phyloP scores from a whole-genome alignment of 2,329 filamentous ascomycete species.

The Tetracladium maxilliforme region DNA sequence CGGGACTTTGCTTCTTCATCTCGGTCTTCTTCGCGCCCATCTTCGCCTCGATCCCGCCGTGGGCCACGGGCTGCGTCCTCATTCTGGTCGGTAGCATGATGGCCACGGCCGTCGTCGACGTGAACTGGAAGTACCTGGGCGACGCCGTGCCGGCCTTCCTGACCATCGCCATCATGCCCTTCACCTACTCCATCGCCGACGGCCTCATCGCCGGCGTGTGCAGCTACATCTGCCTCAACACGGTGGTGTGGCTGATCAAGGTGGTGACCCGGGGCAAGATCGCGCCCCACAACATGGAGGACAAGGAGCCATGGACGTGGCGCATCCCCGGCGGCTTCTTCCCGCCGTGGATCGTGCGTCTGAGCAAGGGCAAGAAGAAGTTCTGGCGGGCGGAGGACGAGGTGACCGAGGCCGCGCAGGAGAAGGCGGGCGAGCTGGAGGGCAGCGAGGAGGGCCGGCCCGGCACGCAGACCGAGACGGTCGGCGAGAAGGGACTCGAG shows the following conservation, averaged over 20 bases:
- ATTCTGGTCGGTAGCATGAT: slow-evolving; percentile 82
- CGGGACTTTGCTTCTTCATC: slow-evolving; percentile 74
- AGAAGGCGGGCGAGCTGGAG: no score
- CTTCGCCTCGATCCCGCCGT: slow-evolving; percentile 77
- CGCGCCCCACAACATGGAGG: slow-evolving; percentile 57
- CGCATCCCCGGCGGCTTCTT: slow-evolving; percentile 60
- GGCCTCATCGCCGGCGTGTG: slow-evolving; percentile 69
- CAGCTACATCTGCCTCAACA: slow-evolving; percentile 65
- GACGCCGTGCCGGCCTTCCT: slow-evolving; percentile 77
- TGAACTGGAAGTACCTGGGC: slow-evolving; percentile 80
- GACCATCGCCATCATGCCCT: slow-evolving; percentile 75
- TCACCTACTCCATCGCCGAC: slow-evolving; percentile 80
- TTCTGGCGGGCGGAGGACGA: slow-evolving; percentile 45
- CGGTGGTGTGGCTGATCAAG: slow-evolving; percentile 52
- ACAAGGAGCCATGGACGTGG: slow-evolving; percentile 72
- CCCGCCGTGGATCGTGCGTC: slow-evolving; percentile 57
- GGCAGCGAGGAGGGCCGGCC: no score
- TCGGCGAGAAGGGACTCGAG: no score
- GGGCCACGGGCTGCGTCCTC: slow-evolving; percentile 81
- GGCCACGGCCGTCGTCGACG: slow-evolving; percentile 62
- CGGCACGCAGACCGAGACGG: no score
- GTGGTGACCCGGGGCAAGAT: slow-evolving; percentile 52
- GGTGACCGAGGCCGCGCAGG: not conserved
- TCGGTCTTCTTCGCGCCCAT: slow-evolving; percentile 83
- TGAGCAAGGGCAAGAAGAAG: slow-evolving; percentile 51